Percentiles rank a stretch among this genome's conserved stretches.
These are phyloP conservation scores for Ophiocordyceps sinensis DNA, from an alignment of 2,329 filamentous ascomycete species.

Conservation along the genomic window DNA sequence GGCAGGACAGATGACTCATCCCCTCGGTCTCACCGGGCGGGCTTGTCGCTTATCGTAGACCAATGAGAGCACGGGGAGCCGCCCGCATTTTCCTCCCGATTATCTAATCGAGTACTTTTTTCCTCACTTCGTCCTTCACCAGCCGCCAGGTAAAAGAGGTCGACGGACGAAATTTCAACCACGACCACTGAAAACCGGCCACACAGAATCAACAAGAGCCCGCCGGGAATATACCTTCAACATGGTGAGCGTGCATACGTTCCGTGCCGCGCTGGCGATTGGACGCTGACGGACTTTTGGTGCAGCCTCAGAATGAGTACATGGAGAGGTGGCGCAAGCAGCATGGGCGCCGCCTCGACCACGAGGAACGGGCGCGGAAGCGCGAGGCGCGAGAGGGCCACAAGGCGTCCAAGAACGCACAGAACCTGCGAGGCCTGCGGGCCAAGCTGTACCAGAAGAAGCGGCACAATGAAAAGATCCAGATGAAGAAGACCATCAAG, in stretches of 20 bases:
- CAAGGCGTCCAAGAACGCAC: conserved; percentile 75
- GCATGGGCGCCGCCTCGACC: conserved; percentile 46
- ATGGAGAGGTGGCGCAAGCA: conserved; percentile 58
- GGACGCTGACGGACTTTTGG: background rate
- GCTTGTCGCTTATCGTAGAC: too few species aligned
- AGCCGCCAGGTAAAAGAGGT: background rate
- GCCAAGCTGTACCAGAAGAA: conserved; percentile 92
- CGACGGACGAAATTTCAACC: background rate
- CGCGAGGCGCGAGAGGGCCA: conserved; percentile 77
- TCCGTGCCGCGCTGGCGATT: background rate
- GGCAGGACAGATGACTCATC: too few species aligned
- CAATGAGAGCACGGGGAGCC: too few species aligned
- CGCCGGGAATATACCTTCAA: conserved; percentile 10
- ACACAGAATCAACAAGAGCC: background rate
- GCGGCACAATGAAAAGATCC: conserved; percentile 93
- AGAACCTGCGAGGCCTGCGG: conserved; percentile 80
- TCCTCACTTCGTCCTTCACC: background rate
- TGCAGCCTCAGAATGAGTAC: conserved; percentile 64
- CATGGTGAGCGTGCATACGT: conserved; percentile 14
- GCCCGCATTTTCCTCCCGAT: too few species aligned
- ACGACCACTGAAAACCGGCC: background rate
- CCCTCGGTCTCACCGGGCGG: too few species aligned
- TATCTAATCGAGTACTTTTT: background rate
- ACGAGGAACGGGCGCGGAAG: conserved; percentile 85
- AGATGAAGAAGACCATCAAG: conserved; percentile 91